Conservation (phyloP, 148 eudicot species). For the Arbutus unedo region DNA sequence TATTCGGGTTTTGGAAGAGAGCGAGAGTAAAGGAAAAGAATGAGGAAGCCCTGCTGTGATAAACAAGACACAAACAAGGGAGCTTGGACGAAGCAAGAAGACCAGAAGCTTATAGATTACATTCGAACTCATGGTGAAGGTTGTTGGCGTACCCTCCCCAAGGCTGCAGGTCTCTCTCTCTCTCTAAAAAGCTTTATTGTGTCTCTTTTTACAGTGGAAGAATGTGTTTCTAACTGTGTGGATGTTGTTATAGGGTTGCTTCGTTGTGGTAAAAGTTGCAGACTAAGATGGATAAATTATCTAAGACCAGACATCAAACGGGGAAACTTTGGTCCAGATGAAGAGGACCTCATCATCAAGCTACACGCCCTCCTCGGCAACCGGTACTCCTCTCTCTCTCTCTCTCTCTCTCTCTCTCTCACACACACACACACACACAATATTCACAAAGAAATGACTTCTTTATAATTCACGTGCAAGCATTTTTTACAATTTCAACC, state of each 20-base stretch:
- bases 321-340: conserved; percentile 39
- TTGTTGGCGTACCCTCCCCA: conserved; percentile 40
- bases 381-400: conserved; percentile 27
- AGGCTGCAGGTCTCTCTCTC: conserved; percentile 35
- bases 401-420: neutral
- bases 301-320: conserved; percentile 38
- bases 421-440: no score
- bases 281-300: conserved; percentile 48
- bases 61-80: conserved; percentile 38
- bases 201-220: neutral
- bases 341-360: conserved; percentile 54
- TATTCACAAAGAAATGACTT: no score
- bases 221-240: neutral
- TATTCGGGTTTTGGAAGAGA: conserved; percentile 2
- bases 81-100: conserved; percentile 52
- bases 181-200: conserved; percentile 2
- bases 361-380: conserved; percentile 59
- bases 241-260: conserved; percentile 28
- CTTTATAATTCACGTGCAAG: no score
- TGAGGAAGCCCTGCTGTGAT: conserved; percentile 43
- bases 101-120: conserved; percentile 41
- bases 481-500: no score
- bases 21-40: neutral
- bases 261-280: conserved; percentile 45
- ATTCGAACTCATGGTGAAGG: conserved; percentile 43